phyloP scores from a whole-genome alignment of 129 eudicot genomes.

The Silybum marianum region DNA sequence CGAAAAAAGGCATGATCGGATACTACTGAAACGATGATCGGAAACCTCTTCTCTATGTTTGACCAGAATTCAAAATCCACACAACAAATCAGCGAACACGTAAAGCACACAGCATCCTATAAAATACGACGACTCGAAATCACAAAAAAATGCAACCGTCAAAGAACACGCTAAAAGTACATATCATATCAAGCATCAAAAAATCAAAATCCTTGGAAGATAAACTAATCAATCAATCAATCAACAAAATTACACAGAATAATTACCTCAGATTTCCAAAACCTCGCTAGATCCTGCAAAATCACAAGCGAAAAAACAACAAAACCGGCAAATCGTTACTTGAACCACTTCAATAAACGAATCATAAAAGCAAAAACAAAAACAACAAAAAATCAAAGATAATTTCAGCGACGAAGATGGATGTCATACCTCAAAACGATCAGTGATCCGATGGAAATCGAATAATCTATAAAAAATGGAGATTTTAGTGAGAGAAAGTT shows the following conservation, averaged over 20 bases:
- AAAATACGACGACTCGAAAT: not conserved
- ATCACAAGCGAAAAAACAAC: conserved; percentile 4
- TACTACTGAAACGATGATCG: not conserved
- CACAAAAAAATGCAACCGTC: conserved; percentile 11
- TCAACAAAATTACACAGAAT: not conserved
- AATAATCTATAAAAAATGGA: conserved; percentile 2
- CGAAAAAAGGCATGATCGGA: conserved; percentile 1
- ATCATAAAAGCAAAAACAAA: not conserved
- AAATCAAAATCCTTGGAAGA: not conserved
- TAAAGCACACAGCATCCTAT: not conserved
- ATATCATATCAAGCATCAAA: conserved; percentile 9
- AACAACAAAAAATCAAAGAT: not conserved
- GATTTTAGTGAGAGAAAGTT: conserved; percentile 20
- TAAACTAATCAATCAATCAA: not conserved
- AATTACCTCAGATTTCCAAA: conserved; percentile 25
- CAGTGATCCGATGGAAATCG: conserved; percentile 16
- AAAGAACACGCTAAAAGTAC: not conserved
- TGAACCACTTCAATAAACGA: conserved; percentile 3
- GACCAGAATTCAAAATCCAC: conserved; percentile 1
- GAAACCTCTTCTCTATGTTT: conserved; percentile 12
- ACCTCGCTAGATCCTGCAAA: conserved; percentile 27
- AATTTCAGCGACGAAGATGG: not conserved
- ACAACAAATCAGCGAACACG: conserved; percentile 1
- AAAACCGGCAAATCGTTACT: conserved; percentile 11
- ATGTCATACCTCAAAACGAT: conserved; percentile 18